Evolutionary conservation across 2,329 filamentous ascomycete species (phyloP).

Genomic region (Fusarium transvaalense): DNA sequence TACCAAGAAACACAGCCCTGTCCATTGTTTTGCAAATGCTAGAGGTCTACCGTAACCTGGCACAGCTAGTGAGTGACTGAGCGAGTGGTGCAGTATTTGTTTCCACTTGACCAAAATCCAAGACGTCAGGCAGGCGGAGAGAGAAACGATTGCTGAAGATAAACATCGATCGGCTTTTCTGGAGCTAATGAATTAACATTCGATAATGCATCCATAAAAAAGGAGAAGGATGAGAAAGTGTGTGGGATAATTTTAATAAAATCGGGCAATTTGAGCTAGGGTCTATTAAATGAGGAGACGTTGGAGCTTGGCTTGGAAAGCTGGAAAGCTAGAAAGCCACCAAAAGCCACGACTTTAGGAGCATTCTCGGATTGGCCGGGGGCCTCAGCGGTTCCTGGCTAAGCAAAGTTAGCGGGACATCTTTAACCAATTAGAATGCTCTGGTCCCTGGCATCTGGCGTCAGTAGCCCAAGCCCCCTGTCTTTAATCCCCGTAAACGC

Average conservation of each 20-base stretch:
- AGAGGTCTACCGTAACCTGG: conserved; percentile 1
- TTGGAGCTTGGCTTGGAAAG: conserved; percentile 19
- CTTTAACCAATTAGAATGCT: conserved; percentile 37
- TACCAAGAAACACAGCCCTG: conserved; percentile 8
- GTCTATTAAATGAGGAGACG: conserved; percentile 15
- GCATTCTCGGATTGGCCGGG: conserved; percentile 32
- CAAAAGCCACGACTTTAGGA: conserved; percentile 19
- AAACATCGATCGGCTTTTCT: conserved; percentile 8
- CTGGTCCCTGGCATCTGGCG: conserved; percentile 45
- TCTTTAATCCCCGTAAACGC: conserved; percentile 3
- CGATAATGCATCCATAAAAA: conserved; percentile 11
- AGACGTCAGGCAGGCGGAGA: neutral
- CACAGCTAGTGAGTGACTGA: neutral
- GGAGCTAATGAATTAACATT: neutral
- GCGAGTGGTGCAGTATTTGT: neutral
- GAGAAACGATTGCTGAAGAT: conserved; percentile 7
- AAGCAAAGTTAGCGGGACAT: conserved; percentile 32
- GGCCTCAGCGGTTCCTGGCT: conserved; percentile 47
- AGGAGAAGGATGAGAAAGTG: conserved; percentile 20
- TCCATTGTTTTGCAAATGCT: too few relatives aligned
- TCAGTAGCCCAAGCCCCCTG: conserved; percentile 34
- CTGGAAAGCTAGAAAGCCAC: conserved; percentile 15
- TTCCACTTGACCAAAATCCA: neutral
- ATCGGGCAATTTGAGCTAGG: conserved; percentile 13
- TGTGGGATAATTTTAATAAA: conserved; percentile 39